phyloP scores from a whole-genome alignment of 139 green algal genomes.

The Haematococcus sp. region DNA sequence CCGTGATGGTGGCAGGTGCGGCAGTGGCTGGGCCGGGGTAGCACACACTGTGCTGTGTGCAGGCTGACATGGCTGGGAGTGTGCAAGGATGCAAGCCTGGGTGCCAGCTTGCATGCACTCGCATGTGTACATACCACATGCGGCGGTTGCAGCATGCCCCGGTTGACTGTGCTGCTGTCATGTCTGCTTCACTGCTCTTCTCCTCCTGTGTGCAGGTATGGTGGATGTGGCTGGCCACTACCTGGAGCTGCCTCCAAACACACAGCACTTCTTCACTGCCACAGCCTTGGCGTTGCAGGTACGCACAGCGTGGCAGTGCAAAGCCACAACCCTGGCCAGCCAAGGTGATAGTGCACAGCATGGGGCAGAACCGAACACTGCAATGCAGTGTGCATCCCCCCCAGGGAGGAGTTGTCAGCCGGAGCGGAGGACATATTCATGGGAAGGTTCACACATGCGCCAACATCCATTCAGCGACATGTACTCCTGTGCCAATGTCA shows the following conservation, averaged over 20 bases:
- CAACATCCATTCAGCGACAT: not conserved
- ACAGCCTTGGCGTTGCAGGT: conserved; percentile 16
- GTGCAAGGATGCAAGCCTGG: not conserved
- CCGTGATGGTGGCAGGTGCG: not conserved
- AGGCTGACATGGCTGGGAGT: not conserved
- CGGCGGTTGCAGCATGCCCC: too few species aligned
- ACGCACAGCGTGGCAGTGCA: not conserved
- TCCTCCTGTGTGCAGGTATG: conserved; percentile 7
- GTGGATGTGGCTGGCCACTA: conserved; percentile 8
- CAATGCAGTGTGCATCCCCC: not conserved
- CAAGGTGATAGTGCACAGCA: too few species aligned
- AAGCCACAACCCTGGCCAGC: too few species aligned
- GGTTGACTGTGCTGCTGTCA: not conserved
- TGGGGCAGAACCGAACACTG: too few species aligned
- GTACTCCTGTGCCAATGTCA: too few species aligned
- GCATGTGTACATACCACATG: too few species aligned
- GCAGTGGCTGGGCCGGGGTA: not conserved
- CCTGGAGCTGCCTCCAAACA: conserved; percentile 10
- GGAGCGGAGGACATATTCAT: not conserved
- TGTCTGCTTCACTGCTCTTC: not conserved
- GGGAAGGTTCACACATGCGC: not conserved
- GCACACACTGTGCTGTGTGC: not conserved
- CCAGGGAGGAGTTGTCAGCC: not conserved
- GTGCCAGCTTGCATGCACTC: too few species aligned
- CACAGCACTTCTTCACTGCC: conserved; percentile 7